phyloP scores from a whole-genome alignment of 2,329 filamentous ascomycete genomes.

The Myrmaecium sp. region DNA sequence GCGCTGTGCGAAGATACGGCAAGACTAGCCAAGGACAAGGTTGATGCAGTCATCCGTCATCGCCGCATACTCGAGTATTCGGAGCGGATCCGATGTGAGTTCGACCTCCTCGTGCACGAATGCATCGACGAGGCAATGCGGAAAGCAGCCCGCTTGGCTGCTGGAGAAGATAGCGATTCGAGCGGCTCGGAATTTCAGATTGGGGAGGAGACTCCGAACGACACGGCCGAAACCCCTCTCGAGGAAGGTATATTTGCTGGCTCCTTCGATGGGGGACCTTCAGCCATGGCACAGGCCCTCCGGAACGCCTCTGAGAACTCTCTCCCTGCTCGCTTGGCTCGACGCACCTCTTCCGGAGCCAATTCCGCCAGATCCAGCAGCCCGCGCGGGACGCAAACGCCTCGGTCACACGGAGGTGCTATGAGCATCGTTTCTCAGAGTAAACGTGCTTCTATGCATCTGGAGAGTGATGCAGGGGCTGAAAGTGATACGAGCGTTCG shows the following conservation, averaged over 20 bases:
- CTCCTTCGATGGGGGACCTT: slow-evolving; percentile 40
- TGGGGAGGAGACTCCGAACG: slow-evolving; percentile 7
- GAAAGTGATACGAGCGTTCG: slow-evolving; percentile 78
- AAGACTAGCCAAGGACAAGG: slow-evolving; percentile 66
- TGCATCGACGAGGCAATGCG: slow-evolving; percentile 84
- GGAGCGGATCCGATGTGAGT: slow-evolving; percentile 87
- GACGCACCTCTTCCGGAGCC: slow-evolving; percentile 43
- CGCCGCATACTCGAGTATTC: slow-evolving; percentile 89
- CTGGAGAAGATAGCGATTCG: slow-evolving; percentile 70
- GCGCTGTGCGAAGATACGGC: slow-evolving; percentile 83
- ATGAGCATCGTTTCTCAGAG: slow-evolving; percentile 42
- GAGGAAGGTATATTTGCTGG: slow-evolving; percentile 41
- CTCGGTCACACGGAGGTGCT: slow-evolving; percentile 57
- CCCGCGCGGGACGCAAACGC: slow-evolving; percentile 78
- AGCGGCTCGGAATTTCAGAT: slow-evolving; percentile 18
- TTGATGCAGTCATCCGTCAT: slow-evolving; percentile 83
- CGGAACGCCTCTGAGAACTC: slow-evolving; percentile 36
- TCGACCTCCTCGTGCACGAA: slow-evolving; percentile 81
- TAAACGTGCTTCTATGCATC: slow-evolving; percentile 60
- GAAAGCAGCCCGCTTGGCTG: slow-evolving; percentile 76
- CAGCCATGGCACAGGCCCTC: slow-evolving; percentile 39
- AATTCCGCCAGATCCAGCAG: slow-evolving; percentile 77
- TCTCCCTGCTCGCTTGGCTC: slow-evolving; percentile 26
- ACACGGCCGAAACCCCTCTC: slow-evolving; percentile 25
- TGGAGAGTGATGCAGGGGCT: slow-evolving; percentile 69